Evolutionary conservation across 2,329 filamentous ascomycete genomes (phyloP).

Genomic region (Fusarium mangiferae): DNA sequence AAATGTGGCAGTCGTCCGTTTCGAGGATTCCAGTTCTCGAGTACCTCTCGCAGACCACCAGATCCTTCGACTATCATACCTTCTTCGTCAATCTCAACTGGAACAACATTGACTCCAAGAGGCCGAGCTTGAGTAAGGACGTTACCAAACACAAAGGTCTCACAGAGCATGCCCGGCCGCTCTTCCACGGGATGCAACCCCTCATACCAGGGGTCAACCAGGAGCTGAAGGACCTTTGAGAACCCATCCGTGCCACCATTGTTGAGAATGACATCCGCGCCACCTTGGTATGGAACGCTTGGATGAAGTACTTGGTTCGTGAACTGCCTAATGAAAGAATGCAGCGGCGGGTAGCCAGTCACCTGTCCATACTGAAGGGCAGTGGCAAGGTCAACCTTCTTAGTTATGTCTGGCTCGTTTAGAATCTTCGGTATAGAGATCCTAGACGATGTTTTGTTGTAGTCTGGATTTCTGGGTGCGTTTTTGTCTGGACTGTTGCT

Average conservation of each 20-base stretch:
- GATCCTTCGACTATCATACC: conserved; percentile 81
- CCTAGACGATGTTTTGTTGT: conserved; percentile 57
- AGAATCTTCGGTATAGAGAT: conserved; percentile 78
- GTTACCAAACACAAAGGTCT: conserved; percentile 84
- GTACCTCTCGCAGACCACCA: conserved; percentile 79
- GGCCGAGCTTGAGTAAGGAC: conserved; percentile 75
- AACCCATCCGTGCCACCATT: conserved; percentile 89
- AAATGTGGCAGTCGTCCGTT: conserved; percentile 82
- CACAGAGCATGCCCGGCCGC: conserved; percentile 80
- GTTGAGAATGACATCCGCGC: conserved; percentile 81
- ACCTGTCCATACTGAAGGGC: conserved; percentile 90
- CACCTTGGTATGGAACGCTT: conserved; percentile 79
- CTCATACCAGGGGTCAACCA: conserved; percentile 80
- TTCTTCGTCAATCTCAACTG: conserved; percentile 79
- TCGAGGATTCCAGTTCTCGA: conserved; percentile 82
- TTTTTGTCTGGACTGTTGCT: not conserved
- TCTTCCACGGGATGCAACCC: conserved; percentile 73
- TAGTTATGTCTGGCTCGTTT: conserved; percentile 65
- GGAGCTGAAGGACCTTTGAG: conserved; percentile 77
- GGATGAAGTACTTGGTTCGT: conserved; percentile 81
- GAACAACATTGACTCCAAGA: conserved; percentile 76
- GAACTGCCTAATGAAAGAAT: conserved; percentile 83
- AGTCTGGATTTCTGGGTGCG: conserved; percentile 39
- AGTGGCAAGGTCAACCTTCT: conserved; percentile 82
- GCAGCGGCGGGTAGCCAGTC: conserved; percentile 82